Evolutionary conservation across 2,329 filamentous ascomycete genomes (phyloP).

Genomic region (Paraphaeosphaeria sporulosa): DNA sequence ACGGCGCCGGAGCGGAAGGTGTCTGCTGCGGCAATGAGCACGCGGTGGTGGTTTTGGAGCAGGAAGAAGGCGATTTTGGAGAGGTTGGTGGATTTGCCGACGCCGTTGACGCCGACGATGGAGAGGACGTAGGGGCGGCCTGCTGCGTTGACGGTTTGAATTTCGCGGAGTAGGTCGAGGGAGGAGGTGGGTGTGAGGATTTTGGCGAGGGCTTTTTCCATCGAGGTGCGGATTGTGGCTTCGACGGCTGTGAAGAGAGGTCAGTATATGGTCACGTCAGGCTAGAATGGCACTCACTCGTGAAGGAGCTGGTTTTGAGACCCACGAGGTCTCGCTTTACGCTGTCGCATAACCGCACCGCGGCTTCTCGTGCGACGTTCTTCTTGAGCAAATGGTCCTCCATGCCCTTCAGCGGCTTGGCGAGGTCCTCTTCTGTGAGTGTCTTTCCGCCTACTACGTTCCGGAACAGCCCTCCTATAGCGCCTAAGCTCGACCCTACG

Average conservation of each 20-base stretch:
- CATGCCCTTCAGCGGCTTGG: slow-evolving; percentile 94
- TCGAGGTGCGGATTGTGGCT: slow-evolving; percentile 80
- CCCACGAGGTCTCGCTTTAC: slow-evolving; percentile 90
- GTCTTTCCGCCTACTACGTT: slow-evolving; percentile 96
- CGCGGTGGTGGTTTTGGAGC: slow-evolving; percentile 94
- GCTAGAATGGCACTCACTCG: slow-evolving; percentile 59
- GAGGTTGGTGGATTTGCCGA: slow-evolving; percentile 96
- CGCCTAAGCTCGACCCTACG: slow-evolving; percentile 79
- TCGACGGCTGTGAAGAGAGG: slow-evolving; percentile 66
- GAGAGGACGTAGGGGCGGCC: slow-evolving; percentile 93
- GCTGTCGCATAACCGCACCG: slow-evolving; percentile 86
- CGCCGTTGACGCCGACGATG: slow-evolving; percentile 97
- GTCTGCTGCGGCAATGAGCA: slow-evolving; percentile 92
- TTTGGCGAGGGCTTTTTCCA: slow-evolving; percentile 91
- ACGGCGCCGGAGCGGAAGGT: slow-evolving; percentile 98
- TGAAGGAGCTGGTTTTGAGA: slow-evolving; percentile 90
- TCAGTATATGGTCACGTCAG: slow-evolving; percentile 20
- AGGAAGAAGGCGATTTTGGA: slow-evolving; percentile 99
- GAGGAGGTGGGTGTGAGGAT: slow-evolving; percentile 96
- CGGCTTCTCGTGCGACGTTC: slow-evolving; percentile 95
- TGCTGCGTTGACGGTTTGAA: slow-evolving; percentile 74
- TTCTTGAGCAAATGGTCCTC: slow-evolving; percentile 93
- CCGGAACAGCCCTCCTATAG: slow-evolving; percentile 86
- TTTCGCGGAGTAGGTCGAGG: slow-evolving; percentile 91
- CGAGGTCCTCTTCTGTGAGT: slow-evolving; percentile 85